These are phyloP conservation scores for Penicillium coprophilum DNA, from an alignment of 495 filamentous ascomycete genomes.

Conservation along the genomic window DNA sequence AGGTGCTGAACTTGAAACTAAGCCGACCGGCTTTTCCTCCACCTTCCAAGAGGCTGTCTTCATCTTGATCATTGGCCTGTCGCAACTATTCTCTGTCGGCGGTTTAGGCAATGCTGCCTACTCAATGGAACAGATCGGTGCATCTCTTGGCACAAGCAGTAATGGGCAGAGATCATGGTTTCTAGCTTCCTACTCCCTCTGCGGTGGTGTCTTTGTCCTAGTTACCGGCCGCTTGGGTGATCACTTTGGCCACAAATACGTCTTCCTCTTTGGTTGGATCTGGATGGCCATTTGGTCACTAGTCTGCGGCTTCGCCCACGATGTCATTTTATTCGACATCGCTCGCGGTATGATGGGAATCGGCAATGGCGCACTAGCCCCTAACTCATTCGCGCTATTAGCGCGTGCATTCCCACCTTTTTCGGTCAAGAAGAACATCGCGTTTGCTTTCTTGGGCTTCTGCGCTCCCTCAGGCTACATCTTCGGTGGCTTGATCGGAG, in stretches of 20 bases:
- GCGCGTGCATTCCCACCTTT: slow-evolving; percentile 52
- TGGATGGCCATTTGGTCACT: slow-evolving; percentile 57
- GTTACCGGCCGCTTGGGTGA: slow-evolving; percentile 57
- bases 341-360: slow-evolving; percentile 57
- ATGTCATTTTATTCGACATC: slow-evolving; percentile 52
- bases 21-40: slow-evolving; percentile 10
- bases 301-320: slow-evolving; percentile 37
- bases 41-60: slow-evolving; percentile 23
- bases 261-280: slow-evolving; percentile 52
- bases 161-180: slow-evolving; percentile 46
- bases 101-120: slow-evolving; percentile 24
- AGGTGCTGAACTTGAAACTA: not conserved
- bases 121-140: slow-evolving; percentile 26
- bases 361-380: slow-evolving; percentile 55
- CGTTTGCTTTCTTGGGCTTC: slow-evolving; percentile 59
- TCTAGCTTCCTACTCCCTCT: slow-evolving; percentile 53
- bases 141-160: slow-evolving; percentile 20
- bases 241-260: slow-evolving; percentile 52
- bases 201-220: slow-evolving; percentile 59
- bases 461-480: slow-evolving; percentile 53
- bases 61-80: slow-evolving; percentile 28
- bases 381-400: slow-evolving; percentile 59
- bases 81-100: slow-evolving; percentile 30
- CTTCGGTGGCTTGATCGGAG: slow-evolving; percentile 47
- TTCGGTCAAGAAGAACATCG: slow-evolving; percentile 52